Base-by-base conservation (phyloP, 164 flowering plant species). In the Aristolochia californica region DNA sequence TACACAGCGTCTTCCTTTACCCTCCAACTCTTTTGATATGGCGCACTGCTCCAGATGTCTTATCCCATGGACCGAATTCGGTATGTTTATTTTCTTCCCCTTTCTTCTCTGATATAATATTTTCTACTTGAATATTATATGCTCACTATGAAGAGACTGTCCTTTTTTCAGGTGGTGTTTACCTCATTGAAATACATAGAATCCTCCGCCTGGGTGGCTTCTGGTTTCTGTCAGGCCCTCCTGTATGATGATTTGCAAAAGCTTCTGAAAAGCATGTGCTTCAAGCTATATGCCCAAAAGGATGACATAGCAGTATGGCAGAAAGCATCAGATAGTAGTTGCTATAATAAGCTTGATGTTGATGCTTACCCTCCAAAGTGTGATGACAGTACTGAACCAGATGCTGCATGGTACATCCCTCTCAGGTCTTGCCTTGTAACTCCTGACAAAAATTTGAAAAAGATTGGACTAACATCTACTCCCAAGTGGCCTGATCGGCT, bases 11-110 rank as follows among this genome's bases (percentile, higher is more conserved):
- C 95, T 93, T 65, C 99, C 99, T 44, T 93, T 87, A 78, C 96
- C 99, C 4, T 93, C 99, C 23, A 84, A 69, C 75, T 83, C 99
- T 18, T 93, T 93, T 70, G 99, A 93, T 66, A 87, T 94, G 95
- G 97, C 99, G 69, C 99, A 94, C 66, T 94, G 99, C 78, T 87
- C 97, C 53, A 84, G 99, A 75, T 94, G 99, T 79, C 93, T 94
- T 51, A 94, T 94, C 59, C 99, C 99, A 45, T 94, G 99, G 97
- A 87, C 97, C 1, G 97, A 94, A 80, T 94, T 87, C 43, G 99
- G 98, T 93, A 81, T 43, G 25, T 13, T 8, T 43, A 25, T 24
- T 30, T 40, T 21, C 30, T 16, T 53, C 22, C 28, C 48, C 34
- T 45, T 16, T 14, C 48, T 43, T 2, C n/a, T 38, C 25, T 20